A percentile compares a stretch with the other conserved stretches of the same genome.
Evolutionary conservation across 768 basidiomycete species (phyloP).

Genomic region (Leucocoprinus sp.): DNA sequence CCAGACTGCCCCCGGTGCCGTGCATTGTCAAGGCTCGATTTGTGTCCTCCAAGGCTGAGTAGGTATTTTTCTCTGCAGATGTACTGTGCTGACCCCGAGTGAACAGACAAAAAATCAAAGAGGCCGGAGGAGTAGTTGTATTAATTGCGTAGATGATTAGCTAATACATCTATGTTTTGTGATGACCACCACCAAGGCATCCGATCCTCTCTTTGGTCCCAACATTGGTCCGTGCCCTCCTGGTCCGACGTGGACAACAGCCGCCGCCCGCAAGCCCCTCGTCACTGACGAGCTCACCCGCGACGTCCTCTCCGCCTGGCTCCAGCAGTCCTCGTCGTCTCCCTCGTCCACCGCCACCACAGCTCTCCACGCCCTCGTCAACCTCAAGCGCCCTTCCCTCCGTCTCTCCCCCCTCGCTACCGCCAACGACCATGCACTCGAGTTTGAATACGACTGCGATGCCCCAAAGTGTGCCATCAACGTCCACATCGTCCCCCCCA

Average conservation of each 20-base stretch:
- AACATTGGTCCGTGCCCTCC: conserved; percentile 72
- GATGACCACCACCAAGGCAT: no score
- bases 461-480: conserved; percentile 78
- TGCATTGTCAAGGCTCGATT: conserved; percentile 98
- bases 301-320: conserved; percentile 76
- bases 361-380: conserved; percentile 89
- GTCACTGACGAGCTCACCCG: conserved; percentile 68
- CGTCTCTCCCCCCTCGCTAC: conserved; percentile 60
- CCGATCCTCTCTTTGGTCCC: conserved; percentile 85
- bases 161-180: no score
- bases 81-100: conserved; percentile 1
- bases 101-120: conserved; percentile 70
- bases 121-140: conserved; percentile 89
- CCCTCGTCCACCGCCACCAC: conserved; percentile 51
- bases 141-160: conserved; percentile 66
- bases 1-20: conserved; percentile 78
- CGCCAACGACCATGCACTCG: conserved; percentile 60
- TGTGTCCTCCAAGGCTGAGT: conserved; percentile 84
- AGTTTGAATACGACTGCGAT: conserved; percentile 91
- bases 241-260: conserved; percentile 64
- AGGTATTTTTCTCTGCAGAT: conserved; percentile 18
- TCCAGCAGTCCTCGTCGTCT: conserved; percentile 84
- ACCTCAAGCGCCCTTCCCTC: conserved; percentile 85
- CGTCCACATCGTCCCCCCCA: conserved; percentile 54
- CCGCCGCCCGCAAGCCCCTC: conserved; percentile 14